Percentiles rank a stretch among this genome's conserved stretches.
These are phyloP conservation scores for Phytophthora fragariaefolia DNA, from an alignment of 352 stramenopile genomes.

Conservation along the genomic window DNA sequence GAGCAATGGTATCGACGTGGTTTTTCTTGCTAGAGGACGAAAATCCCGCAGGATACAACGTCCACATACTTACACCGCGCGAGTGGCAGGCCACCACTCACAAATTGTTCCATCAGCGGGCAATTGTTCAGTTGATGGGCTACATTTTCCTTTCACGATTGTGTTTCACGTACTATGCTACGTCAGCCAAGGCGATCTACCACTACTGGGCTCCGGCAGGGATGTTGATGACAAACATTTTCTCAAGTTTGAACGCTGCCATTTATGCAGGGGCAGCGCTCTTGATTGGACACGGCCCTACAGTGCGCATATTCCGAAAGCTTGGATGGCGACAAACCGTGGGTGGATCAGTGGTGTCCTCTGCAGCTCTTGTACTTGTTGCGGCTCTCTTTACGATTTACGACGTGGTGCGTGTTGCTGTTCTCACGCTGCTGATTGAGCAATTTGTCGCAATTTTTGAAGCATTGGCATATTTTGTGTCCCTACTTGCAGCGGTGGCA, in stretches of 20 bases:
- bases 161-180: slow-evolving; percentile 69
- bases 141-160: slow-evolving; percentile 58
- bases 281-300: slow-evolving; percentile 25
- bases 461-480: slow-evolving; percentile 60
- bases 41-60: slow-evolving; percentile 28
- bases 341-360: slow-evolving; percentile 37
- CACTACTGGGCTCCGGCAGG: slow-evolving; percentile 56
- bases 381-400: slow-evolving; percentile 61
- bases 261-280: slow-evolving; percentile 47
- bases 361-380: slow-evolving; percentile 45
- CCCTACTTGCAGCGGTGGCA: slow-evolving; percentile 54
- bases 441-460: slow-evolving; percentile 58
- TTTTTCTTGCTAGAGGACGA: slow-evolving; percentile 49
- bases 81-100: slow-evolving; percentile 36
- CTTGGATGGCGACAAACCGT: slow-evolving; percentile 51
- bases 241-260: slow-evolving; percentile 51
- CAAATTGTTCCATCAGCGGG: slow-evolving; percentile 45
- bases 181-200: slow-evolving; percentile 61
- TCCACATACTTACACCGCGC: slow-evolving; percentile 21
- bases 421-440: slow-evolving; percentile 56
- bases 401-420: slow-evolving; percentile 57
- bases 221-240: slow-evolving; percentile 53
- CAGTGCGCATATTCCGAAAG: slow-evolving; percentile 28
- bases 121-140: slow-evolving; percentile 45
- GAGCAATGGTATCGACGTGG: slow-evolving; percentile 36